Conservation (phyloP, 108 stramenopile species). For the Mediolabrus comicus region DNA sequence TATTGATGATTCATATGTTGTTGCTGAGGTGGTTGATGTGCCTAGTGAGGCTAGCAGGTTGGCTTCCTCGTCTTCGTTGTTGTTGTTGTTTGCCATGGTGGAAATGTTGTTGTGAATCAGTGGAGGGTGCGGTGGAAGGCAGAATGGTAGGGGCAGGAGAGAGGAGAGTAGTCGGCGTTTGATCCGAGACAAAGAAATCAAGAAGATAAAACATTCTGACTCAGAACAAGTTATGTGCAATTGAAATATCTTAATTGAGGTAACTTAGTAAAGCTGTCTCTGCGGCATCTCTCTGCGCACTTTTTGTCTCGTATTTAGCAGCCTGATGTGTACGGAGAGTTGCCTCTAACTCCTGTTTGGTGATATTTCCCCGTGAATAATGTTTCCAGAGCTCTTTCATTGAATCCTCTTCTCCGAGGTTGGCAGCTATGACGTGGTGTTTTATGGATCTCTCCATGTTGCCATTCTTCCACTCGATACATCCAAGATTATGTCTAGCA, state of each 20-base stretch:
- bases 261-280: too few species aligned
- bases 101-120: too few species aligned
- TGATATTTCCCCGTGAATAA: neutral
- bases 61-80: slow-evolving; percentile 42
- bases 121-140: too few species aligned
- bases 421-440: neutral
- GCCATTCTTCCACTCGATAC: neutral
- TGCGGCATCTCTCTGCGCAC: neutral
- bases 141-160: too few species aligned
- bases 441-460: neutral
- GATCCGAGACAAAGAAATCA: too few species aligned
- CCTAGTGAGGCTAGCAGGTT: slow-evolving; percentile 61
- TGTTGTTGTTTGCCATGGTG: neutral
- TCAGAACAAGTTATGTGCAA: too few species aligned
- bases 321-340: too few species aligned
- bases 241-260: too few species aligned
- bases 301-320: neutral
- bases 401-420: neutral
- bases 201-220: too few species aligned
- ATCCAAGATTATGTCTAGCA: neutral
- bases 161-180: too few species aligned
- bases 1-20: slow-evolving; percentile 64
- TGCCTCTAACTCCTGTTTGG: neutral
- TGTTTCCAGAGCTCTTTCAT: neutral
- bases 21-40: slow-evolving; percentile 40